Conservation (phyloP, 2,329 filamentous ascomycete species). For the Neonectria coccinea region DNA sequence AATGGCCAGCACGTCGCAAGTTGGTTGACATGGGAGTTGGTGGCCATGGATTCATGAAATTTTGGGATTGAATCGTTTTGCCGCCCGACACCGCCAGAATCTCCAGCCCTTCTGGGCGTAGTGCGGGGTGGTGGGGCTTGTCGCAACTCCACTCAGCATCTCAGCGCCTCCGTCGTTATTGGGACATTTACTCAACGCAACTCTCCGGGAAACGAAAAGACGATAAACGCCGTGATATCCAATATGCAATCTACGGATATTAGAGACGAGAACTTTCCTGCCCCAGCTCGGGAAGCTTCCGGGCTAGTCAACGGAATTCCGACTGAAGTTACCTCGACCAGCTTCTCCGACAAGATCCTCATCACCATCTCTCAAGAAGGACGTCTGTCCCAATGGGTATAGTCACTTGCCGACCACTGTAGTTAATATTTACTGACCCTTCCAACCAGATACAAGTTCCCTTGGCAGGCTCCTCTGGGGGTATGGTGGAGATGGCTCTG, state of each 20-base stretch:
- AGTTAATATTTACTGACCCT: constrained; percentile 6
- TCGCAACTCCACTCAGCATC: constrained; percentile 28
- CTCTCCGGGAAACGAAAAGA: constrained; percentile 21
- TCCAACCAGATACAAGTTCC: constrained; percentile 78
- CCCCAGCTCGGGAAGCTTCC: constrained; percentile 67
- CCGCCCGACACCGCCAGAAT: constrained; percentile 52
- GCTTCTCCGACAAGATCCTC: constrained; percentile 91
- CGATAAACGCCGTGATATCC: constrained; percentile 14
- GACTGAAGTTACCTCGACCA: constrained; percentile 79
- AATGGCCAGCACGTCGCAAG: constrained; percentile 31
- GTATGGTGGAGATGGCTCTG: constrained; percentile 70
- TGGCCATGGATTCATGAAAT: constrained; percentile 46
- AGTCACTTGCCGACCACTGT: background rate
- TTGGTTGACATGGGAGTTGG: constrained; percentile 26
- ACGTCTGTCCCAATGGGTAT: constrained; percentile 90
- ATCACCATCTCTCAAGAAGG: constrained; percentile 90
- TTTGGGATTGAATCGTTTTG: constrained; percentile 52
- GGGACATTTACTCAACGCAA: constrained; percentile 8
- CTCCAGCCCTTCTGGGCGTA: constrained; percentile 48
- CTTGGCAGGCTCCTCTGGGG: constrained; percentile 74
- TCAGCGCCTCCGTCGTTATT: constrained; percentile 11
- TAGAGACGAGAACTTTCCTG: constrained; percentile 73
- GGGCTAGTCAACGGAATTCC: constrained; percentile 74
- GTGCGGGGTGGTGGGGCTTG: constrained; percentile 48
- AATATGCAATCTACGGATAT: constrained; percentile 57